phyloP scores from a whole-genome alignment of 2,329 filamentous ascomycete species.

The Fusarium sp. region DNA sequence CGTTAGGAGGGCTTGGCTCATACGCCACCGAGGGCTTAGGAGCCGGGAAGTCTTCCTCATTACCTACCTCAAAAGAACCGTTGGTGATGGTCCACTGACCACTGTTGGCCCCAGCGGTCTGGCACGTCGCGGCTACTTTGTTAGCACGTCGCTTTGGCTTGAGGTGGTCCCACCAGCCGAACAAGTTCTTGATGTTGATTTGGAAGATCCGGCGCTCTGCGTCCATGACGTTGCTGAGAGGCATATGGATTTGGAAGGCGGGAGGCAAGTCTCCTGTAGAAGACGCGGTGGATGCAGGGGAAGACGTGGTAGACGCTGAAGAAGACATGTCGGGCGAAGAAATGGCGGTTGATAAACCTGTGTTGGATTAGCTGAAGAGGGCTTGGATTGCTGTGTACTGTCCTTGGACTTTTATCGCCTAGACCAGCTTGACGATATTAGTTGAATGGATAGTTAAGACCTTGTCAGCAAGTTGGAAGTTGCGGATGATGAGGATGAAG shows the following conservation, averaged over 20 bases:
- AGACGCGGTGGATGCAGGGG: neutral
- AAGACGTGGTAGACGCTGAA: neutral
- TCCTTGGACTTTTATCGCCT: neutral
- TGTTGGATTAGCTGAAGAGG: neutral
- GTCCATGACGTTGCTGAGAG: constrained; percentile 1
- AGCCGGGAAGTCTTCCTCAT: neutral
- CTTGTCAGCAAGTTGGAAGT: constrained; percentile 6
- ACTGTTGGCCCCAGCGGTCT: neutral
- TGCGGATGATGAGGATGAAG: constrained; percentile 3
- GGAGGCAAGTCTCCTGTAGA: too few relatives aligned
- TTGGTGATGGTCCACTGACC: constrained; percentile 5
- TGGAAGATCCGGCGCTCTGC: constrained; percentile 5
- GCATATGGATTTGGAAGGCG: constrained; percentile 20
- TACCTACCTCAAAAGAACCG: neutral
- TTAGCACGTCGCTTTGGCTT: neutral
- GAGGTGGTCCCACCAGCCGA: constrained; percentile 20
- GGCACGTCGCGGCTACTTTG: neutral
- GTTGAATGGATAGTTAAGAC: constrained; percentile 3
- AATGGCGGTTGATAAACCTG: too few relatives aligned
- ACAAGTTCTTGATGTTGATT: constrained; percentile 21
- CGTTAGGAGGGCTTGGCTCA: neutral
- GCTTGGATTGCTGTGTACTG: neutral
- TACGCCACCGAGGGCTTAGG: neutral
- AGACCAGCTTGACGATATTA: constrained; percentile 3
- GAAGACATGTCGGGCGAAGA: constrained; percentile 10